Conservation (phyloP, 1,139 yeast genomes). For the Hemisphaericaspora subhashii region DNA sequence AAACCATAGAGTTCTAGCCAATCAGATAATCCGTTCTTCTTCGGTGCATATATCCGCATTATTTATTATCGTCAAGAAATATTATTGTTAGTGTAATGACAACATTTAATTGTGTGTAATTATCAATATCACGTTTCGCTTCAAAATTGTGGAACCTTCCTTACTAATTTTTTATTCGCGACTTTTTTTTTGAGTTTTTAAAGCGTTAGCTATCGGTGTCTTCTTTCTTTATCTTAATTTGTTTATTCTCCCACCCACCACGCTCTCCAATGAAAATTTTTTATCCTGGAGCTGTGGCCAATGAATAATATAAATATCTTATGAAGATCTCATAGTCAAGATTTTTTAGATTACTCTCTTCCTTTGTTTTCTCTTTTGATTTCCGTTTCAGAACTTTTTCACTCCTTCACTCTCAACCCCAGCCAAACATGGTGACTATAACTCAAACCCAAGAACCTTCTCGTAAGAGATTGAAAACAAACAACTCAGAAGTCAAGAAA, state of each 20-base stretch:
- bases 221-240: too few relatives aligned
- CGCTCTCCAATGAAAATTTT: too few relatives aligned
- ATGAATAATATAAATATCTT: not conserved
- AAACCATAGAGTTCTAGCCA: not conserved
- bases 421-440: slow-evolving; percentile 4
- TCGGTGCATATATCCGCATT: not conserved
- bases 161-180: too few relatives aligned
- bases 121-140: not conserved
- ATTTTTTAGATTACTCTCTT: too few relatives aligned
- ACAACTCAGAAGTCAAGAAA: slow-evolving; percentile 5
- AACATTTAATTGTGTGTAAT: slow-evolving; percentile 1
- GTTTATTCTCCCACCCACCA: too few relatives aligned
- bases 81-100: slow-evolving; percentile 6
- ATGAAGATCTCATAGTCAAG: not conserved
- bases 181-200: too few relatives aligned
- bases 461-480: slow-evolving; percentile 11
- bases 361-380: not conserved
- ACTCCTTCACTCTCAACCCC: not conserved
- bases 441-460: slow-evolving; percentile 11
- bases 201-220: too few relatives aligned
- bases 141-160: slow-evolving; percentile 7
- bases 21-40: not conserved
- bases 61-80: not conserved
- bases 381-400: too few relatives aligned
- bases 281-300: too few relatives aligned